Evolutionary conservation across 331 rosid genomes (phyloP).

Genomic region (Pyracantha coccinea): DNA sequence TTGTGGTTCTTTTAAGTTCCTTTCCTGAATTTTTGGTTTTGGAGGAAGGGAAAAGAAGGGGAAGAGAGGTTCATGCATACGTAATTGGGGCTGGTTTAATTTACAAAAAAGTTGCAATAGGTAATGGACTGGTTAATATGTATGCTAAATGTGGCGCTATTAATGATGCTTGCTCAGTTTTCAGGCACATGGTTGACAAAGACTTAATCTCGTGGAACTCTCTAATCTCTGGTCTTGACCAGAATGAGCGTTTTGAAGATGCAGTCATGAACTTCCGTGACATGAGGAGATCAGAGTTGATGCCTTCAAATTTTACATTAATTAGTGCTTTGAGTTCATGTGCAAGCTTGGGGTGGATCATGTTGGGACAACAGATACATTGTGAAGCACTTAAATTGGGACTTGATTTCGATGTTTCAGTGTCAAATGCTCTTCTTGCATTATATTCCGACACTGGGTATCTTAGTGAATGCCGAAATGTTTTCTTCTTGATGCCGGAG

Average conservation of each 20-base stretch:
- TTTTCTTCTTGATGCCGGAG: constrained; percentile 64
- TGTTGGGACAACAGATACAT: constrained; percentile 63
- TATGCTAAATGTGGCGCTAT: constrained; percentile 67
- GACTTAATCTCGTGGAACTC: constrained; percentile 84
- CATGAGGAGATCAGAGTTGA: constrained; percentile 57
- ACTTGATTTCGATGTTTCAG: constrained; percentile 83
- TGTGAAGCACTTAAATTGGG: constrained; percentile 69
- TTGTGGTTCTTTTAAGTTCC: constrained; percentile 62
- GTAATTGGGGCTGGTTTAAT: constrained; percentile 37
- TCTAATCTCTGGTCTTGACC: constrained; percentile 81
- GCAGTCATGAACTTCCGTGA: constrained; percentile 47
- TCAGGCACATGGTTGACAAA: constrained; percentile 43
- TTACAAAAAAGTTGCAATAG: constrained; percentile 35
- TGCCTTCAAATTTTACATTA: constrained; percentile 69
- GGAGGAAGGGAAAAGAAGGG: constrained; percentile 63
- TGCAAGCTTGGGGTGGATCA: constrained; percentile 72
- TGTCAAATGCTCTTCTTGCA: constrained; percentile 76
- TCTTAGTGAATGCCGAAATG: constrained; percentile 46
- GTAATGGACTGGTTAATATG: constrained; percentile 82
- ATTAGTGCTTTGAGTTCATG: constrained; percentile 86
- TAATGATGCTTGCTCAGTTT: constrained; percentile 54
- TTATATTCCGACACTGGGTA: constrained; percentile 61
- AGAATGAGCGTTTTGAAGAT: constrained; percentile 57
- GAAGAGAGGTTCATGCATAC: constrained; percentile 69
- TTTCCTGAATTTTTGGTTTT: constrained; percentile 50